Base-by-base conservation (phyloP, 2,329 filamentous ascomycete species). In the Teratosphaeria gauchensis region DNA sequence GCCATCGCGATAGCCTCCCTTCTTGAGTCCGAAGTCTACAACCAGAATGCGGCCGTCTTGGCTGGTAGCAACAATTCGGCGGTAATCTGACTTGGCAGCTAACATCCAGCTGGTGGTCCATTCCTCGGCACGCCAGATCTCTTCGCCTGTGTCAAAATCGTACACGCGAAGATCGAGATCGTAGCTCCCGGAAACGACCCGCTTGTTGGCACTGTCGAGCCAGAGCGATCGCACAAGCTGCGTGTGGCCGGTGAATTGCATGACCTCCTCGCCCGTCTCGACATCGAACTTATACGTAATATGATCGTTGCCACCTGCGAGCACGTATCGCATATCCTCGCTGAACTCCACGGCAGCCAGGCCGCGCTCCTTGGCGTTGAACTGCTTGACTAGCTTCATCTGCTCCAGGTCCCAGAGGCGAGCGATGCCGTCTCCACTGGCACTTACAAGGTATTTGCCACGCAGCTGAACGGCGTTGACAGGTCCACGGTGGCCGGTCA, bases 61-160 rank as follows among this genome's bases (percentile, higher is more conserved):
- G 55, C 92, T 94, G 0, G 92, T 95, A 67, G 90, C 94, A 62
- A 99, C 89, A 63, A 99, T 94, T 62, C 94, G 85, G 60, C 92
- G 82, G 74, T 97, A 97, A 71, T 99, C 92, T 63, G 89, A 92
- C 80, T 96, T 96, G 56, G 94, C 94, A 63, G 90, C 92, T 60
- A 99, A 77, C 69, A 99, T 95, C 94, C 94, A 99, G 74, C 90
- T 95, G 11, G 88, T 87, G 59, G 96, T 95, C 91, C 92, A 97
- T 65, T 89, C 86, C n/a, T 91, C 89, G 68, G 96, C 92, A 66
- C 91, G 86, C 62, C 95, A 83, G 61, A 92, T 82, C 65, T 90
- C 81, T 53, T 85, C 78, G 35, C 92, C 92, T 2, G 86, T 87
- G 63, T 86, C 84, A 75, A 94, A 88, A 72, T 96, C 89, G 74